Percentiles rank a stretch among this genome's conserved stretches.
phyloP scores from a whole-genome alignment of 306 rosid species.

The Cucurbita pepo region DNA sequence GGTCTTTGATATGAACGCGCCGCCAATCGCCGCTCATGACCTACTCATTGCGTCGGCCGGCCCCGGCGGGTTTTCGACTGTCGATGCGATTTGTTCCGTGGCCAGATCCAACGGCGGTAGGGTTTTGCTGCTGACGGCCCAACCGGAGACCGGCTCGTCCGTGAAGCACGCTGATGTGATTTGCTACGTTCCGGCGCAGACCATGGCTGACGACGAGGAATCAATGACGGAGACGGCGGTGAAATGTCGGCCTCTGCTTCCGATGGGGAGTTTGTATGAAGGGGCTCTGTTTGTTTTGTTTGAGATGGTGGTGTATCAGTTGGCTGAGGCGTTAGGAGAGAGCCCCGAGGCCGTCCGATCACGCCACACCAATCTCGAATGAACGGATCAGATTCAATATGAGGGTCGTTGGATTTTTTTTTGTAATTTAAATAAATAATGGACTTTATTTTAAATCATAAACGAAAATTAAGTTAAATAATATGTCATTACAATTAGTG shows the following conservation, averaged over 20 bases:
- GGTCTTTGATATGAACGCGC: constrained; percentile 78
- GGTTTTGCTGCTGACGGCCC: constrained; percentile 70
- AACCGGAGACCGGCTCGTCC: constrained; percentile 65
- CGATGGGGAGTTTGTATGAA: constrained; percentile 86
- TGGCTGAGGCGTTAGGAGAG: constrained; percentile 51
- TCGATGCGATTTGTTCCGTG: constrained; percentile 54
- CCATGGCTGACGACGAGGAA: constrained; percentile 68
- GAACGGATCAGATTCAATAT: constrained; percentile 5
- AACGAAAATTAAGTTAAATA: too few relatives aligned
- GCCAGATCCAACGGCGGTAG: constrained; percentile 51
- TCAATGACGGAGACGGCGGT: not conserved
- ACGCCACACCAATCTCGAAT: constrained; percentile 81
- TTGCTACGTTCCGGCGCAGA: constrained; percentile 75
- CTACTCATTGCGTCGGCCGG: constrained; percentile 82
- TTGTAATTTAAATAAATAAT: not conserved
- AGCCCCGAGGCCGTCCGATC: constrained; percentile 58
- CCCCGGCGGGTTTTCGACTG: constrained; percentile 82
- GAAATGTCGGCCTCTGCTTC: constrained; percentile 55
- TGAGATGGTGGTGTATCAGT: constrained; percentile 67
- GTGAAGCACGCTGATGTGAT: constrained; percentile 43
- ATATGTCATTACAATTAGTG: too few relatives aligned
- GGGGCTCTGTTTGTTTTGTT: constrained; percentile 83
- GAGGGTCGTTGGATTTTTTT: not conserved
- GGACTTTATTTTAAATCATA: too few relatives aligned
- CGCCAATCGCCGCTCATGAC: constrained; percentile 45